phyloP scores from a whole-genome alignment of 345 rosid species.

The rapeseed (Brassica napus) region DNA sequence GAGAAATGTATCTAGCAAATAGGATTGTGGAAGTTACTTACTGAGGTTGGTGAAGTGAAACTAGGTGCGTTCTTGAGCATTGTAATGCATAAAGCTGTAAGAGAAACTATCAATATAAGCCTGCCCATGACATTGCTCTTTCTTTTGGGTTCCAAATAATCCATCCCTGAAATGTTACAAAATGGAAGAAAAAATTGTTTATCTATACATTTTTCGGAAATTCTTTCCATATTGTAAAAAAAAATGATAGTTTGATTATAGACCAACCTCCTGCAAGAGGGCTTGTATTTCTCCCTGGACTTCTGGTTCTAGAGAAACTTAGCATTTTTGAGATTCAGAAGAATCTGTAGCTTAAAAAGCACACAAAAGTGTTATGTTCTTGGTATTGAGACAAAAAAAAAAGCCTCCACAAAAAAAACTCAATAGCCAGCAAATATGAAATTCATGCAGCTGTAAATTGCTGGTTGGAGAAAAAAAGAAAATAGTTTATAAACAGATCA shows the following conservation, averaged over 20 bases:
- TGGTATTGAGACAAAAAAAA: slow-evolving; percentile 9
- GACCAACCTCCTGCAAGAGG: slow-evolving; percentile 64
- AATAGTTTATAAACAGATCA: not conserved
- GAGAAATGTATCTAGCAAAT: not conserved
- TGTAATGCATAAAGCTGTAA: slow-evolving; percentile 80
- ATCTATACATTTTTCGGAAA: not conserved
- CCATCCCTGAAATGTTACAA: slow-evolving; percentile 61
- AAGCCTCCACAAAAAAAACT: slow-evolving; percentile 4
- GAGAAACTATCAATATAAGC: slow-evolving; percentile 70
- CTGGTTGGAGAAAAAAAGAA: slow-evolving; percentile 1
- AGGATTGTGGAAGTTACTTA: slow-evolving; percentile 35
- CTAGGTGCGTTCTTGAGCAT: slow-evolving; percentile 84
- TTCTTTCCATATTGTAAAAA: not conserved
- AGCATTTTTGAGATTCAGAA: slow-evolving; percentile 58
- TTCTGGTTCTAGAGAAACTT: slow-evolving; percentile 77
- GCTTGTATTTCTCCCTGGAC: slow-evolving; percentile 68
- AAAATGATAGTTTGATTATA: not conserved
- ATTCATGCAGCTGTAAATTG: slow-evolving; percentile 23
- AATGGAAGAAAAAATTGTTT: not conserved
- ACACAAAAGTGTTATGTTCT: slow-evolving; percentile 9
- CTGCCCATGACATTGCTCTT: slow-evolving; percentile 69
- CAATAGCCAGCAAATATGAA: slow-evolving; percentile 24
- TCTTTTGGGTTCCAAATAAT: slow-evolving; percentile 78
- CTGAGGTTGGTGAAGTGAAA: slow-evolving; percentile 63
- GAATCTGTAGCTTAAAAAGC: slow-evolving; percentile 9